Evolutionary conservation across 331 rosid species (phyloP).

Genomic region (Acacia pycnantha): DNA sequence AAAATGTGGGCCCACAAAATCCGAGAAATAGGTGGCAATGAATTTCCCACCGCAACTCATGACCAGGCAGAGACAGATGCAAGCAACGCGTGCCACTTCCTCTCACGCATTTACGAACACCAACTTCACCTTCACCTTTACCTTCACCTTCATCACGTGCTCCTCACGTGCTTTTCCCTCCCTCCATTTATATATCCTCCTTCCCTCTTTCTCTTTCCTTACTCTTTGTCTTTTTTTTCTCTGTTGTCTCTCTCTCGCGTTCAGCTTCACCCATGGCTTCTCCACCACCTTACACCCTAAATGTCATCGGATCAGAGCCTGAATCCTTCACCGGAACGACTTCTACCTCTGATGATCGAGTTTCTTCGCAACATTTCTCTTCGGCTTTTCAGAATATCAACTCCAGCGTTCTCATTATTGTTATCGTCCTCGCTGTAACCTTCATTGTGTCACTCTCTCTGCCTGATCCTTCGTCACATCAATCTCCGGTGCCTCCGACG

Average conservation of each 20-base stretch:
- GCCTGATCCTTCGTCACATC: constrained; percentile 65
- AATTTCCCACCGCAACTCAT: not conserved
- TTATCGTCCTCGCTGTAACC: constrained; percentile 53
- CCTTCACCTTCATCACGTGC: constrained; percentile 31
- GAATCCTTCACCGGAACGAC: not conserved
- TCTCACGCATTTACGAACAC: not conserved
- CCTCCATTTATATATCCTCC: constrained; percentile 22
- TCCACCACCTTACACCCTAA: constrained; percentile 44
- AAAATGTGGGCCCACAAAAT: not conserved
- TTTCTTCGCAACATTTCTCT: constrained; percentile 19
- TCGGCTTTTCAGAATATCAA: constrained; percentile 45
- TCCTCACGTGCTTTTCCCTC: constrained; percentile 35
- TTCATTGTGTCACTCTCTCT: constrained; percentile 57
- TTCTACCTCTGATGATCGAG: not conserved
- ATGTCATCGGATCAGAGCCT: constrained; percentile 41
- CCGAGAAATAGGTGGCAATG: not conserved
- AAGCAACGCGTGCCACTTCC: not conserved
- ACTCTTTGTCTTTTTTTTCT: not conserved
- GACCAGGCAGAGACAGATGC: not conserved
- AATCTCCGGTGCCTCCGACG: constrained; percentile 71
- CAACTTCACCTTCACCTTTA: not conserved
- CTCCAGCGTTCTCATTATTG: constrained; percentile 67
- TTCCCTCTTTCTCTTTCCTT: too few species aligned
- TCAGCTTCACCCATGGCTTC: constrained; percentile 28
- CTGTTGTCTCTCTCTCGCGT: not conserved